Percentiles rank a stretch among this genome's conserved stretches.
Evolutionary conservation across 2,329 filamentous ascomycete genomes (phyloP).

Genomic region (Aspergillus terreus): DNA sequence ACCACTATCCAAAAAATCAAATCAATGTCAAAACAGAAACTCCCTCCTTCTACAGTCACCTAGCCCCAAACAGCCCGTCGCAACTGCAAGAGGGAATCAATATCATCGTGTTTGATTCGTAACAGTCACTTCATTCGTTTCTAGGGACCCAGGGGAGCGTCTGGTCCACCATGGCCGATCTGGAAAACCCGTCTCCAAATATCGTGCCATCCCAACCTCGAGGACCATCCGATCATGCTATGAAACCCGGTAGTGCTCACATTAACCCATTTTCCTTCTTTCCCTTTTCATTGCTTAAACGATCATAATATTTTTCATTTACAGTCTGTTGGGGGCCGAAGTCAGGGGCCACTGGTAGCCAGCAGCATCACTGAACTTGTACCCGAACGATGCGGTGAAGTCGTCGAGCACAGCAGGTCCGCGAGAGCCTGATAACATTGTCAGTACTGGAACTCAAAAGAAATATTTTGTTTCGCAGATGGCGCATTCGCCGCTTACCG

Average conservation of each 20-base stretch:
- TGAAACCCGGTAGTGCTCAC: constrained; percentile 14
- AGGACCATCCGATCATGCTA: constrained; percentile 11
- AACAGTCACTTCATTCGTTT: constrained; percentile 17
- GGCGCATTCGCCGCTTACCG: constrained; percentile 58
- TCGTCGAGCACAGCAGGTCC: constrained; percentile 95
- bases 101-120: constrained; percentile 5
- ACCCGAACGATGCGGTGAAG: constrained; percentile 96
- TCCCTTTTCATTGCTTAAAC: constrained; percentile 8
- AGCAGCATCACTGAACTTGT: constrained; percentile 96
- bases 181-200: constrained; percentile 8
- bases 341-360: constrained; percentile 94
- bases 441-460: constrained; percentile 4
- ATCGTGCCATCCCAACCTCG: constrained; percentile 11
- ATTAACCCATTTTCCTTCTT: constrained; percentile 11
- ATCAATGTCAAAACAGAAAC: not conserved
- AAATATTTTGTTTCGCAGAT: not conserved
- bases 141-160: constrained; percentile 10
- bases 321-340: constrained; percentile 76
- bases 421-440: constrained; percentile 68
- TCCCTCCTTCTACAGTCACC: not conserved
- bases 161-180: not conserved
- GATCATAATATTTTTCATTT: constrained; percentile 34
- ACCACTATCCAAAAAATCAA: not conserved
- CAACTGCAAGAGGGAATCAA: not conserved
- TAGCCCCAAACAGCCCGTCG: not conserved